Conservation (phyloP, 2,329 filamentous ascomycete genomes). For the Ophiosphaerella narmari region DNA sequence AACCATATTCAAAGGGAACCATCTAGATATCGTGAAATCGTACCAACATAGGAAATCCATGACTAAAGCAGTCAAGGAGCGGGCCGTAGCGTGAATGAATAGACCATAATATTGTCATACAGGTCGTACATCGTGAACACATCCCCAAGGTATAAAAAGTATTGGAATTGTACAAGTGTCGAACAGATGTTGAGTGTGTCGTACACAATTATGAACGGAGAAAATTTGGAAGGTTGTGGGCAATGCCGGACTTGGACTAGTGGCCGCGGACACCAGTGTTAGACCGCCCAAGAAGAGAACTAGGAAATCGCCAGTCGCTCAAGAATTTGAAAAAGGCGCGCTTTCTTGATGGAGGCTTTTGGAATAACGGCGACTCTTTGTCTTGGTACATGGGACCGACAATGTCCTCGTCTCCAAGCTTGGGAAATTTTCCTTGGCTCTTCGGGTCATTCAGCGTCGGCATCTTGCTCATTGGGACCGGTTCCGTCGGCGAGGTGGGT, state of each 20-base stretch:
- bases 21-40: slow-evolving; percentile 23
- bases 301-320: slow-evolving; percentile 43
- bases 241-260: slow-evolving; percentile 12
- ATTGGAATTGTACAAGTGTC: slow-evolving; percentile 29
- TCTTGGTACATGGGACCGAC: slow-evolving; percentile 82
- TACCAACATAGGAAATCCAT: slow-evolving; percentile 44
- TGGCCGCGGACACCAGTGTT: slow-evolving; percentile 33
- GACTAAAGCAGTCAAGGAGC: slow-evolving; percentile 7
- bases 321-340: slow-evolving; percentile 47
- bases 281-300: slow-evolving; percentile 38
- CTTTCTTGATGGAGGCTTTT: slow-evolving; percentile 44
- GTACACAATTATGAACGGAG: slow-evolving; percentile 39
- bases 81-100: slow-evolving; percentile 38
- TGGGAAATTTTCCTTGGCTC: slow-evolving; percentile 80
- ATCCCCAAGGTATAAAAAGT: slow-evolving; percentile 32
- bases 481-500: slow-evolving; percentile 52
- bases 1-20: slow-evolving; percentile 15
- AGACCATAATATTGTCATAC: slow-evolving; percentile 39
- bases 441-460: slow-evolving; percentile 70
- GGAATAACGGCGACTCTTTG: slow-evolving; percentile 40
- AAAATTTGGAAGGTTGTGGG: slow-evolving; percentile 10
- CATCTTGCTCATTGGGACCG: slow-evolving; percentile 65
- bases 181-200: slow-evolving; percentile 8
- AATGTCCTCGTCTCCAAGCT: slow-evolving; percentile 87
- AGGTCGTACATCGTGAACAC: slow-evolving; percentile 45